A percentile compares a stretch with the other conserved stretches of the same genome.
phyloP scores from a whole-genome alignment of 2,329 filamentous ascomycete species.

The Fusarium sp. region DNA sequence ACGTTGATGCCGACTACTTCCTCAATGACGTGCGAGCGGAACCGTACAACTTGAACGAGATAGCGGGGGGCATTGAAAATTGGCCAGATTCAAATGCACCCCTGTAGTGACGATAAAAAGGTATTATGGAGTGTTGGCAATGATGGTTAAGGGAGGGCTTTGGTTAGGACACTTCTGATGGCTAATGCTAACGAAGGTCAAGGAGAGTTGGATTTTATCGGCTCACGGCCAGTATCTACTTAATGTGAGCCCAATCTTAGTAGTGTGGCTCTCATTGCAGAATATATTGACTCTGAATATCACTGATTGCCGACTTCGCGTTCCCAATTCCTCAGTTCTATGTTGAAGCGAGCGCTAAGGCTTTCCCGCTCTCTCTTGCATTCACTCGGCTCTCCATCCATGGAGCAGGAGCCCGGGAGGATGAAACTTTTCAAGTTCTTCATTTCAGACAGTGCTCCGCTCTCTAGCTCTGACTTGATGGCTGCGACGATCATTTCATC shows the following conservation, averaged over 20 bases:
- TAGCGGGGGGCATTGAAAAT: background rate
- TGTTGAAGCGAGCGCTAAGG: background rate
- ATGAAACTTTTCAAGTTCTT: background rate
- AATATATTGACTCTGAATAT: too few relatives aligned
- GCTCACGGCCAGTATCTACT: too few relatives aligned
- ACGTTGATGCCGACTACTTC: background rate
- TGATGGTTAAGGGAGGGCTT: background rate
- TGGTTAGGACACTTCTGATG: background rate
- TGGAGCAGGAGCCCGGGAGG: background rate
- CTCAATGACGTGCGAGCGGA: rapidly evolving
- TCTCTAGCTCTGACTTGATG: background rate
- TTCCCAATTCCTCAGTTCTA: too few relatives aligned
- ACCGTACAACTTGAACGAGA: background rate
- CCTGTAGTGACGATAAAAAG: background rate
- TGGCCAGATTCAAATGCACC: slow-evolving; percentile 4
- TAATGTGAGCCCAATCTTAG: too few relatives aligned
- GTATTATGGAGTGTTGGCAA: background rate
- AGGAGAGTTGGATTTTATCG: too few relatives aligned
- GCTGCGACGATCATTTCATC: background rate
- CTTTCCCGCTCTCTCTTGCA: background rate
- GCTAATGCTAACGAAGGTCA: too few relatives aligned
- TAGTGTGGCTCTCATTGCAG: too few relatives aligned
- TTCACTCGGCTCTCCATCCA: too few relatives aligned
- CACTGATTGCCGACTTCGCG: too few relatives aligned
- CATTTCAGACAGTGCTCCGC: background rate